These are phyloP conservation scores for Kalanchoe fedtschenkoi DNA, from an alignment of 164 flowering plant species.

Conservation along the genomic window DNA sequence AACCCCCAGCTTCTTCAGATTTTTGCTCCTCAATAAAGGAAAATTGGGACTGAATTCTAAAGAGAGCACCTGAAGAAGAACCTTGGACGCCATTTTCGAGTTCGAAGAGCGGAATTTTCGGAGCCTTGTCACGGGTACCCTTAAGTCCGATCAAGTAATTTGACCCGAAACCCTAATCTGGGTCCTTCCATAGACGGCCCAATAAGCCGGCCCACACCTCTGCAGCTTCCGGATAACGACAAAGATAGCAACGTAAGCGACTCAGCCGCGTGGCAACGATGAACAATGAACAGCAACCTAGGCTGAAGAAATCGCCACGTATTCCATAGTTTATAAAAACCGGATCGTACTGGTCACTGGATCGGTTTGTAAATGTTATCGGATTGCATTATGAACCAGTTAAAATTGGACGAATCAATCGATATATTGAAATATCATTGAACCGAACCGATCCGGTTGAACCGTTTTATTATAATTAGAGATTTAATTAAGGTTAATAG, in stretches of 20 bases:
- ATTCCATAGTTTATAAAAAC: background rate
- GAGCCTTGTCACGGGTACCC: background rate
- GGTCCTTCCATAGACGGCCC: too few species aligned
- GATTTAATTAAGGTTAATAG: too few species aligned
- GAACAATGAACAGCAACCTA: background rate
- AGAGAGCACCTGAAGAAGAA: slow-evolving; percentile 5
- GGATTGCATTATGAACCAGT: too few species aligned
- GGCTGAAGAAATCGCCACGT: background rate
- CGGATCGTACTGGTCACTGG: too few species aligned
- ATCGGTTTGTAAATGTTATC: too few species aligned
- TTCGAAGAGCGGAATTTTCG: background rate
- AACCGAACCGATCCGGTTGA: too few species aligned
- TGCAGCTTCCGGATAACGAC: background rate
- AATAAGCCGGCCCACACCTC: background rate
- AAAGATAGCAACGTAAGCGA: background rate
- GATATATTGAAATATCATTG: too few species aligned
- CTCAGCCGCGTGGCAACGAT: background rate
- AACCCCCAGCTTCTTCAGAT: background rate
- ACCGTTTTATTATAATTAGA: too few species aligned
- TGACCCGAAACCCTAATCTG: too few species aligned
- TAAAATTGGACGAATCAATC: too few species aligned
- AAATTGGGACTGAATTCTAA: too few species aligned
- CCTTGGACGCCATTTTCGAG: background rate
- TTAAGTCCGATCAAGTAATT: too few species aligned
- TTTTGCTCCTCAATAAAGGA: background rate